These are phyloP conservation scores for Gliomastix tumulicola DNA, from an alignment of 2,329 filamentous ascomycete species.

Conservation along the genomic window DNA sequence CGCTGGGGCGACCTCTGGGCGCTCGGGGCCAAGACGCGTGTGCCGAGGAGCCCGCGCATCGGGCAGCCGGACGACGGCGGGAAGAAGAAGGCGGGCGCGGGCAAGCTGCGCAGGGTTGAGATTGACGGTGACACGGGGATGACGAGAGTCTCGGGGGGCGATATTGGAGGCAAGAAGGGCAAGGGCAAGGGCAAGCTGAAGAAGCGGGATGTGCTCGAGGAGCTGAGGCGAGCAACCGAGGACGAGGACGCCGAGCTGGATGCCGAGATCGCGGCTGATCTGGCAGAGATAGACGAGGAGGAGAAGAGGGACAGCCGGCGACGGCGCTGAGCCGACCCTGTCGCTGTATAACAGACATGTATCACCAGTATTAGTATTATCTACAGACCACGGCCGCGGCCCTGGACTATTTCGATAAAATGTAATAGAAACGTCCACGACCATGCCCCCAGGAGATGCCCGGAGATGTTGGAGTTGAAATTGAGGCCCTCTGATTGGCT, in stretches of 20 bases:
- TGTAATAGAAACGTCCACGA: too few species aligned
- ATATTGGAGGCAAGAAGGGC: conserved; percentile 35
- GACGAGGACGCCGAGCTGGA: conserved; percentile 19
- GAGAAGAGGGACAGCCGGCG: background rate
- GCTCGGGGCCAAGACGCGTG: conserved; percentile 81
- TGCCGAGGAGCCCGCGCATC: conserved; percentile 51
- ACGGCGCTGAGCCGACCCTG: too few species aligned
- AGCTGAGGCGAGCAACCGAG: conserved; percentile 27
- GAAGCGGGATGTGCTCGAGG: conserved; percentile 29
- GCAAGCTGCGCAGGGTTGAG: conserved; percentile 16
- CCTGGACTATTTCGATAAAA: too few species aligned
- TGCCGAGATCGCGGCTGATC: conserved; percentile 21
- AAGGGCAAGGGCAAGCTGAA: conserved; percentile 8
- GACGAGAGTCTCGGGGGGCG: conserved; percentile 21
- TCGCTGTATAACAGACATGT: too few species aligned
- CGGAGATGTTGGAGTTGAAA: too few species aligned
- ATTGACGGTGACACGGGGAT: conserved; percentile 25
- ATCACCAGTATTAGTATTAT: too few species aligned
- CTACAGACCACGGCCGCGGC: too few species aligned
- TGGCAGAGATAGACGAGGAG: conserved; percentile 9
- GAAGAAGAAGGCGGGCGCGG: conserved; percentile 28
- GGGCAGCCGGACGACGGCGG: conserved; percentile 37
- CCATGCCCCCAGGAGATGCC: too few species aligned
- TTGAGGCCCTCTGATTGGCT: conserved; percentile 5
- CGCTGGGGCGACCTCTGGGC: conserved; percentile 95